Evolutionary conservation across 345 rosid genomes (phyloP).

Genomic region (Angophora floribunda): DNA sequence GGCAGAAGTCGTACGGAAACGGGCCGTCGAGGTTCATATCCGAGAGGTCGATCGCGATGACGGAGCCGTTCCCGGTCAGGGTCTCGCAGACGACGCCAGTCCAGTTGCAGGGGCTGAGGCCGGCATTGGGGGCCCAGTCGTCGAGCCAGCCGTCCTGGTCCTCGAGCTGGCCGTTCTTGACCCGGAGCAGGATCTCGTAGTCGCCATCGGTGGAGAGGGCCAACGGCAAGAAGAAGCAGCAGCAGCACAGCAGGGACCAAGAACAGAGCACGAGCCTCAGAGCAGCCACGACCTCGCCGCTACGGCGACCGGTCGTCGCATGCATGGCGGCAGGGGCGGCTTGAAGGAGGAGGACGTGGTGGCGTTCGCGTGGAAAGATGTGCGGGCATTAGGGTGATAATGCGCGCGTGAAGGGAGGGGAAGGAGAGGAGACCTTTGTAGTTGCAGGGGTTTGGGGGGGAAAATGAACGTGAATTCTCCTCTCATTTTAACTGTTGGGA

Average conservation of each 20-base stretch:
- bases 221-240: neutral
- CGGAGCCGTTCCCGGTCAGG: slow-evolving; percentile 9
- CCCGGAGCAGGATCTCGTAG: slow-evolving; percentile 37
- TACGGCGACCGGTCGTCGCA: neutral
- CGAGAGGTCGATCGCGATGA: slow-evolving; percentile 41
- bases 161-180: slow-evolving; percentile 19
- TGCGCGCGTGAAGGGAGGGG: neutral
- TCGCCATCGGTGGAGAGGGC: slow-evolving; percentile 23
- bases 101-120: slow-evolving; percentile 52
- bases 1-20: slow-evolving; percentile 54
- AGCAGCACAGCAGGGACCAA: neutral
- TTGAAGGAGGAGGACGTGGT: neutral
- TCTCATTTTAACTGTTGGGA: neutral
- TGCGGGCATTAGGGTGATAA: neutral
- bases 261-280: neutral
- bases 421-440: neutral
- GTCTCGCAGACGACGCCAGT: slow-evolving; percentile 45
- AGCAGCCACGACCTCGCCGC: neutral
- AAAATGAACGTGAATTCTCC: neutral
- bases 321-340: neutral
- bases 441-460: neutral
- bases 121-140: slow-evolving; percentile 36
- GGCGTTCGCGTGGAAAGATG: neutral
- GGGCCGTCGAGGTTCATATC: slow-evolving; percentile 27
- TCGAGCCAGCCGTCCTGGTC: slow-evolving; percentile 34